Evolutionary conservation across 176 grass and related monocot genomes (phyloP), one percentile per base, ranked within the genome.

Genomic region (Phoenix dactylifera): DNA sequence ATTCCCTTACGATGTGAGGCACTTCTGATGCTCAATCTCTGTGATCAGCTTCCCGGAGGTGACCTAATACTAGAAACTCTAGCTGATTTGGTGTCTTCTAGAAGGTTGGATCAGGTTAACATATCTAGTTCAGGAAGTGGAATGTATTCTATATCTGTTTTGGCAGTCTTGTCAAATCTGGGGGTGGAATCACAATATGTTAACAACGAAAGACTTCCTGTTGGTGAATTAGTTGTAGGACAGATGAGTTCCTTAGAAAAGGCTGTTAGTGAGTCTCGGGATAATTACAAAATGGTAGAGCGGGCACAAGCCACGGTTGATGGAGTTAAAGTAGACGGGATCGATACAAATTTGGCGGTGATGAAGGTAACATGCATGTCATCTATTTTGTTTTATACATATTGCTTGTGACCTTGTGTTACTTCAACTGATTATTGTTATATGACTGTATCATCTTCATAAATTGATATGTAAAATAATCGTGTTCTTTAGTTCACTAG

Each of bases 271-370:
- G 83, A 91, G 3, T 76, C 92, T 16, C 82, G 85, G 78, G 71
- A 79, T 72, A 97, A 80, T 51, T 97, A 97, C 72, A 90, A 88
- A 73, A 90, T 85, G 44, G 83, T 97, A 66, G 87, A 97, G 65
- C 25, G 81, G 58, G 92, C 87, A 75, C 75, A 90, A 82, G 86
- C 86, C 52, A 77, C 80, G 24, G 62, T 97, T 77, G 83, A 90
- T 53, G 92, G 86, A 72, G 92, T 97, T 71, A 97, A 90, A 72
- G 92, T 97, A 72, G 92, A 97, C 52, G 92, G 92, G 32, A 83
- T 97, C 26, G 87, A 90, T 80, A 97, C 87, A 55, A 97, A 97
- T 60, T 75, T 97, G 55, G 92, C 84, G 24, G 80, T 97, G 62
- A 97, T 91, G 92, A 87, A 97, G 92, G 92, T 97, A 67, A 70